Evolutionary conservation across 768 basidiomycete species (phyloP).

Genomic region (Galerina sulciceps): DNA sequence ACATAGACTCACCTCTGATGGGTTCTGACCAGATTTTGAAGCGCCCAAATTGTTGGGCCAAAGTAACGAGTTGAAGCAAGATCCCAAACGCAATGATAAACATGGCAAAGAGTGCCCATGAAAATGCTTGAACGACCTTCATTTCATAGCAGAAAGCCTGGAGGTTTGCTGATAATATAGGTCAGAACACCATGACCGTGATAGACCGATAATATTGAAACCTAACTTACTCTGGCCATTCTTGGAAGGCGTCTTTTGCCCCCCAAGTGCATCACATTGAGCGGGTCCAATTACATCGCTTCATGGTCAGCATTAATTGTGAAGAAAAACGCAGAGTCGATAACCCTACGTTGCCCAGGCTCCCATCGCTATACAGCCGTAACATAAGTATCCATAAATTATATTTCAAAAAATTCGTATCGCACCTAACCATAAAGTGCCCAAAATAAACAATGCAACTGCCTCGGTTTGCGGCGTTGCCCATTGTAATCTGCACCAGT

Average conservation of each 20-base stretch:
- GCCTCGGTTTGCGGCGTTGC: constrained; percentile 71
- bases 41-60: constrained; percentile 58
- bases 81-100: constrained; percentile 54
- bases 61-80: constrained; percentile 58
- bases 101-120: constrained; percentile 70
- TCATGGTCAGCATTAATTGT: constrained; percentile 1
- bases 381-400: constrained; percentile 5
- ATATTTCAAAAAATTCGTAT: constrained; percentile 3
- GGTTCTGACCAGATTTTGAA: constrained; percentile 62
- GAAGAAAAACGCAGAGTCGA: background rate
- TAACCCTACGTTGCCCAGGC: constrained; percentile 67
- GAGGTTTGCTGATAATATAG: constrained; percentile 49
- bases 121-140: constrained; percentile 79
- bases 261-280: constrained; percentile 59
- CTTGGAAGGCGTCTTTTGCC: constrained; percentile 50
- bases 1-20: constrained; percentile 42
- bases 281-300: constrained; percentile 73
- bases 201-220: too few species aligned
- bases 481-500: constrained; percentile 60
- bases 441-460: constrained; percentile 54
- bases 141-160: constrained; percentile 75
- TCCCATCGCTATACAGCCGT: constrained; percentile 60
- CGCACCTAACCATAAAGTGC: constrained; percentile 73
- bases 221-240: constrained; percentile 54
- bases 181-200: background rate